Base-by-base conservation (phyloP, 257 asterid species). In the Fraxinus americana region DNA sequence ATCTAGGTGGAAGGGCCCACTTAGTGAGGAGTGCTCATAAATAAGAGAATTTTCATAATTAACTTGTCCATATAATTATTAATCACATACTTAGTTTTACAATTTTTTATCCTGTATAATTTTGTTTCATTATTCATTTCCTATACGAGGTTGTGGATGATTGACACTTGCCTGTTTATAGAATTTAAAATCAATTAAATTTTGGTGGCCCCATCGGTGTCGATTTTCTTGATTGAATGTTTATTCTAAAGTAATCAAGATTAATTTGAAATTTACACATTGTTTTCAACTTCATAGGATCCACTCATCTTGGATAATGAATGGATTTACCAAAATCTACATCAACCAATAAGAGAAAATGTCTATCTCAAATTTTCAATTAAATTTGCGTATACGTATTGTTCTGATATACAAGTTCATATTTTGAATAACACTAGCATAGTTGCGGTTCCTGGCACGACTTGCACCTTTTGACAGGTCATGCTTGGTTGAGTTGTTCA, bases 1-100 rank as follows among this genome's bases (percentile, higher is more conserved):
- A 82, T 78, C 84, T 70, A 27, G 73, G 76, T 81, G 75, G 83
- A 77, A 70, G 63, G 86, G 54, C 70, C 86, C 77, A 75, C 71
- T 63, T 41, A 45, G n/a, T 23, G 39, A 19, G 76, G 79, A 81
- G 87, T 79, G 89, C 89, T 75, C 77, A 30, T 77, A 59, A 39
- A 43, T 75, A 59, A 80, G 83, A 82, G 66, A 85, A 79, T 72
- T 74, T 52, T 48, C 77, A 63, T 63, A 63, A 63, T 41, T 41
- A 41, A 41, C 16, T 11, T 2, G 16, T 41, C 4, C 16, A 2
- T 41, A 41, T 11, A 41, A 41, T 41, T 41, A 41, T 11, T 41
- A 41, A 11, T 25, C 4, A 63, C 36, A 63, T 25, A 2, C 69
- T 11, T 25, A 63, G 54, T 35, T 70, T 36, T 71, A 14, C 4